Evolutionary conservation across 2,329 filamentous ascomycete species (phyloP), one percentile per base, ranked within the genome.

Genomic region (Diaporthe citri): DNA sequence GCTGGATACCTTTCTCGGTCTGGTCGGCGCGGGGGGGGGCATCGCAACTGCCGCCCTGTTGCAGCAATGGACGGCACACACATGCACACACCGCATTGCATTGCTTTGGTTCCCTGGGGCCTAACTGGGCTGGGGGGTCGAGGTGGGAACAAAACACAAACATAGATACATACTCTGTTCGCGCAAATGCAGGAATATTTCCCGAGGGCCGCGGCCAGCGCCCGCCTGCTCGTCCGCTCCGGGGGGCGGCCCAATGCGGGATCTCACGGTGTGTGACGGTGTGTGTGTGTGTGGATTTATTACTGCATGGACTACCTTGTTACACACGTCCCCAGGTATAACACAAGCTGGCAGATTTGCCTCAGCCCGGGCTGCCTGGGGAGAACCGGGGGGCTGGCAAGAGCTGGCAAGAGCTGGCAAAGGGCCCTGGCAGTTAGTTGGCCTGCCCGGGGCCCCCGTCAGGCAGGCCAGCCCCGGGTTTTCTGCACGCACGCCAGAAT

Each of bases 1-100:
- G 15, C n/a, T 31, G 39, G 17, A 31, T 64, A 48, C 41, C 41
- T 48, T 28, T 48, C 41, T 64, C 41, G 41, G 41, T 9, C 17
- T 22, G 1, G 25, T n/a, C 25, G 28, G 41, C 60, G 41, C 34
- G 60, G 60, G 60, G 9, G 2, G 20, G 15, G 39, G 59, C 25
- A 48, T 64, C 60, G 60, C 60, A 64, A 64, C 60, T 64, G 60
- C 60, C 60, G 60, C 60, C 60, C 41, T 7, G 60, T 34, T 48
- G 60, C 41, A 64, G 60, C 60, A 48, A 34, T 22, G 60, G 60
- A 64, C 41, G 41, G 60, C 60, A 64, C 57, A 41, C 7, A 22
- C 57, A 36, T 57, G 31, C 34, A 64, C 41, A 31, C 60, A 64
- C 41, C 60, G 60, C 60, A 48, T 64, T n/a, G 59, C 8, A 48